Conservation (phyloP, 2,329 filamentous ascomycete genomes). For the Decorospora gaudefroyi region DNA sequence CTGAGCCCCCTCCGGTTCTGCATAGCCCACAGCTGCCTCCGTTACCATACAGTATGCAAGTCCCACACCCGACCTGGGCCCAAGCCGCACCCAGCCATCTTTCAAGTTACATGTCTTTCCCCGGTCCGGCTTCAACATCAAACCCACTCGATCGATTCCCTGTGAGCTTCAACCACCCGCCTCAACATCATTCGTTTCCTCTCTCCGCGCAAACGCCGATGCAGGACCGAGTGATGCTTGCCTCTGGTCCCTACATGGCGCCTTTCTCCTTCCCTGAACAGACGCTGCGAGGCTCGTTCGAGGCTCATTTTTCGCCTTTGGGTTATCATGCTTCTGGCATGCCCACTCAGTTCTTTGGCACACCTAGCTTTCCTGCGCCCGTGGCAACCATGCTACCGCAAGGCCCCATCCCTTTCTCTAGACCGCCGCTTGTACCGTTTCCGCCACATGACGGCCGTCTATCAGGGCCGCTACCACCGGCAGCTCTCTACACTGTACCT, state of each 20-base stretch:
- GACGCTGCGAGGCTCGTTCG: neutral
- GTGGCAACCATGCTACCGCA: neutral
- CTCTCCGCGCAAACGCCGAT: neutral
- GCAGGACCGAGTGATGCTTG: no score
- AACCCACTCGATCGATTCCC: neutral
- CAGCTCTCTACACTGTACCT: slow-evolving; percentile 28
- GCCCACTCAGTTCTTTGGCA: neutral
- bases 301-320: slow-evolving; percentile 3
- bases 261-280: neutral
- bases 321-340: neutral
- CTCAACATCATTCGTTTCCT: no score
- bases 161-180: neutral
- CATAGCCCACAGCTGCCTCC: slow-evolving; percentile 1
- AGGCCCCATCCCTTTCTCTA: neutral
- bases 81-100: neutral
- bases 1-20: neutral
- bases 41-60: neutral
- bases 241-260: neutral
- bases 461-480: slow-evolving; percentile 20
- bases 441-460: neutral
- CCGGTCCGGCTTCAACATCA: neutral
- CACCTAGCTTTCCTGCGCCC: neutral
- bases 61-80: neutral
- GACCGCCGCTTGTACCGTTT: neutral
- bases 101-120: neutral